Evolutionary conservation across 306 rosid species (phyloP).

Genomic region (Quercus suber): DNA sequence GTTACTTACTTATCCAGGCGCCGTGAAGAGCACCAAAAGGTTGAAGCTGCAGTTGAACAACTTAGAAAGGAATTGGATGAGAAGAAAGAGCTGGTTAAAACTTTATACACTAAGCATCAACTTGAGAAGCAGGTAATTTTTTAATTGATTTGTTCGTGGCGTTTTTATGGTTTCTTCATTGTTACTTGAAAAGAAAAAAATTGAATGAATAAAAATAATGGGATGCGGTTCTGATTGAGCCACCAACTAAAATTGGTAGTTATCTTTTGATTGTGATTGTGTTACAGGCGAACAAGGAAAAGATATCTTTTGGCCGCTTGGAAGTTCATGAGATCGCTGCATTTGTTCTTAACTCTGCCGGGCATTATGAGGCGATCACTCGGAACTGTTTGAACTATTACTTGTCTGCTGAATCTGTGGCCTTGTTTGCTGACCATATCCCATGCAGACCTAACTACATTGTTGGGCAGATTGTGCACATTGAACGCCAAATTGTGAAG

Average conservation of each 20-base stretch:
- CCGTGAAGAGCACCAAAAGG: slow-evolving; percentile 66
- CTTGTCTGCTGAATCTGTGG: slow-evolving; percentile 86
- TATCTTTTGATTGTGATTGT: slow-evolving; percentile 24
- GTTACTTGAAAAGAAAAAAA: background rate
- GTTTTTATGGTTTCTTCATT: background rate
- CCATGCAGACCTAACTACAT: slow-evolving; percentile 80
- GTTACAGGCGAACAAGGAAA: slow-evolving; percentile 92
- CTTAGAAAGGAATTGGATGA: slow-evolving; percentile 84
- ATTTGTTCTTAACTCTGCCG: slow-evolving; percentile 70
- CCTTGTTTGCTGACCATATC: slow-evolving; percentile 77
- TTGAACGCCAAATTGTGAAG: slow-evolving; percentile 81
- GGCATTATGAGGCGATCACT: slow-evolving; percentile 86
- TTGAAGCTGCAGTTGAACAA: slow-evolving; percentile 75
- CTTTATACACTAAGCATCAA: slow-evolving; percentile 85
- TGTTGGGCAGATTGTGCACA: slow-evolving; percentile 98
- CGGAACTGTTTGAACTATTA: slow-evolving; percentile 78
- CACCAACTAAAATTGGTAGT: background rate
- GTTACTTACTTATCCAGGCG: slow-evolving; percentile 72
- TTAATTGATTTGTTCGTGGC: slow-evolving; percentile 4
- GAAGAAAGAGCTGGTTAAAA: slow-evolving; percentile 73
- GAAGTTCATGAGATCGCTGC: slow-evolving; percentile 96
- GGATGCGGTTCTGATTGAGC: background rate
- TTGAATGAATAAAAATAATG: background rate
- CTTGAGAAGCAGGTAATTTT: slow-evolving; percentile 83
- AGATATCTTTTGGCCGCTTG: slow-evolving; percentile 76